phyloP scores from a whole-genome alignment of 2,329 filamentous ascomycete genomes.

The Xylariales sp. region DNA sequence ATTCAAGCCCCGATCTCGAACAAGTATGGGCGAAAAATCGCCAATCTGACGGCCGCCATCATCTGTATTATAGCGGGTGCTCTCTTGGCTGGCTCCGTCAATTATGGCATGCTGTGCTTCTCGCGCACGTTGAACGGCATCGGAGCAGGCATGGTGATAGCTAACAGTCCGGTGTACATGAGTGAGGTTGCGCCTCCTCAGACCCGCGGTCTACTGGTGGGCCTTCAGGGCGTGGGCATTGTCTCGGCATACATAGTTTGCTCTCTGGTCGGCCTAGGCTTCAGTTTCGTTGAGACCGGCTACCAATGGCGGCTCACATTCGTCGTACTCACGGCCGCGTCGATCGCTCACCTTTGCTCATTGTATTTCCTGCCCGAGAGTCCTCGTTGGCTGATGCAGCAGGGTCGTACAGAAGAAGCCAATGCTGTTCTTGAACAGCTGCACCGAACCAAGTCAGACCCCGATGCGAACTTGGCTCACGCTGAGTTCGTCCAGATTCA shows the following conservation, averaged over 20 bases:
- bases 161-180: conserved; percentile 20
- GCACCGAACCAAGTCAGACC: conserved; percentile 19
- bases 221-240: conserved; percentile 22
- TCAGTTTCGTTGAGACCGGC: conserved; percentile 17
- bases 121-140: conserved; percentile 18
- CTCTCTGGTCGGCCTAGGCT: conserved; percentile 17
- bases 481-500: conserved; percentile 44
- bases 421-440: conserved; percentile 24
- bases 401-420: conserved; percentile 24
- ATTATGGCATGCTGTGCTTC: conserved; percentile 19
- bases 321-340: conserved; percentile 9
- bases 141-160: conserved; percentile 19
- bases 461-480: conserved; percentile 18
- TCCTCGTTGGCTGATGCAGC: conserved; percentile 30
- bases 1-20: conserved; percentile 17
- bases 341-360: conserved; percentile 7
- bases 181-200: conserved; percentile 23
- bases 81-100: conserved; percentile 16
- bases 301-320: conserved; percentile 18
- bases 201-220: conserved; percentile 19
- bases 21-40: conserved; percentile 14
- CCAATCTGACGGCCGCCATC: conserved; percentile 15
- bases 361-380: conserved; percentile 31
- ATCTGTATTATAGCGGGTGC: conserved; percentile 16
- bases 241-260: conserved; percentile 21